Conservation (phyloP, 805 yeast genomes). For the Zygosaccharomyces kombuchaensis region DNA sequence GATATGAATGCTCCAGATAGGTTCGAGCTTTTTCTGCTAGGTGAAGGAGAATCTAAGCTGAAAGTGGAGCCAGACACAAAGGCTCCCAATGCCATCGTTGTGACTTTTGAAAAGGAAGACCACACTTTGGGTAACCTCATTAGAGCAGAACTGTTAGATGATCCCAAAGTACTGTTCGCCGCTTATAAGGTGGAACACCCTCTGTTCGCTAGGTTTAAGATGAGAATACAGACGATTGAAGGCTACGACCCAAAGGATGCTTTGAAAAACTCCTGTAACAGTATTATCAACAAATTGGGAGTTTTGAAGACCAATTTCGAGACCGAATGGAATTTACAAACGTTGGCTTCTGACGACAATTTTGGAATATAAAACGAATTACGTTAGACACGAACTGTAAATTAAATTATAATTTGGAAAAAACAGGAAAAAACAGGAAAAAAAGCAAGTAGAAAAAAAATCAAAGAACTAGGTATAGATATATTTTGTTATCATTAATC, state of each 20-base stretch:
- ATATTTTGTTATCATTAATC: conserved; percentile 2
- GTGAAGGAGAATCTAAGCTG: conserved; percentile 96
- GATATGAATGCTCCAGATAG: conserved; percentile 98
- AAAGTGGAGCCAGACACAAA: conserved; percentile 89
- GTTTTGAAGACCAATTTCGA: conserved; percentile 71
- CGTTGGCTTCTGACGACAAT: conserved; percentile 54
- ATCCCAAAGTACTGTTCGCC: conserved; percentile 86
- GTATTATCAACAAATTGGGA: conserved; percentile 74
- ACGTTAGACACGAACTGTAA: neutral
- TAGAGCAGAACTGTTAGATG: conserved; percentile 79
- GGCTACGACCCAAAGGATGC: conserved; percentile 91
- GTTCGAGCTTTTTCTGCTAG: conserved; percentile 90
- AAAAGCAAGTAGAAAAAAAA: neutral
- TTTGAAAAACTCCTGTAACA: conserved; percentile 80
- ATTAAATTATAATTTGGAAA: neutral
- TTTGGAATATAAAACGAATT: conserved; percentile 14
- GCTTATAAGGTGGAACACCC: conserved; percentile 99
- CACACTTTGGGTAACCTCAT: conserved; percentile 92
- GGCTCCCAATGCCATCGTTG: conserved; percentile 89
- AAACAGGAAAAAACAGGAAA: too few relatives aligned
- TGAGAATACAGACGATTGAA: conserved; percentile 94
- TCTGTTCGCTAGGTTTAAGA: conserved; percentile 86
- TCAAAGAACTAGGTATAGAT: neutral
- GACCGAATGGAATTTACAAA: conserved; percentile 89
- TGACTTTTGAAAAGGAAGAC: conserved; percentile 94